phyloP scores from a whole-genome alignment of 2,329 filamentous ascomycete species.

The Pseudophaeomoniella oleicola region DNA sequence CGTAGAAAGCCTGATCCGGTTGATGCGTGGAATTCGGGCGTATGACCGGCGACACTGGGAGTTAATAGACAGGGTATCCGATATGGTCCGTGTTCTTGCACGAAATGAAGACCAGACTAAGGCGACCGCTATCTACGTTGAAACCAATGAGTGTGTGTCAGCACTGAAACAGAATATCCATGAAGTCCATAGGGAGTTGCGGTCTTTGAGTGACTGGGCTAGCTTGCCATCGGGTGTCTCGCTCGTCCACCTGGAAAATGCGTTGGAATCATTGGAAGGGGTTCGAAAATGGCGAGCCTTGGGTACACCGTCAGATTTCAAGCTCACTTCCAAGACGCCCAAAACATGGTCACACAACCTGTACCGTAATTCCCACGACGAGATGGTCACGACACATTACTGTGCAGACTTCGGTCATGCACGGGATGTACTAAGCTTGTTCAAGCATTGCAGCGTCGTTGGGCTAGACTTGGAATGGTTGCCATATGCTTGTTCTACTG shows the following conservation, averaged over 20 bases:
- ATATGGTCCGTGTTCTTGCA: background rate
- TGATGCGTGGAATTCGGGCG: background rate
- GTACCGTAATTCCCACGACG: background rate
- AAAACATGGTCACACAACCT: background rate
- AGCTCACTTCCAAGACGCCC: background rate
- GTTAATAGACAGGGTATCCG: too few relatives aligned
- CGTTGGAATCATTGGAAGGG: background rate
- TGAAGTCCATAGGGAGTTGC: too few relatives aligned
- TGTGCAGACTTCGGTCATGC: background rate
- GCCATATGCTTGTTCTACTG: background rate
- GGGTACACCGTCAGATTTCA: background rate
- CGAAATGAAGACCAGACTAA: background rate
- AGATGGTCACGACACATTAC: background rate
- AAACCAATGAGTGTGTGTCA: background rate
- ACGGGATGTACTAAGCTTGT: background rate
- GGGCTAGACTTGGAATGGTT: background rate
- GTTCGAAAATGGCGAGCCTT: background rate
- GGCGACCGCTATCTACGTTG: background rate
- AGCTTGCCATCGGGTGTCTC: too few relatives aligned
- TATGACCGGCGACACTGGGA: too few relatives aligned
- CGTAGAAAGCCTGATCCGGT: background rate
- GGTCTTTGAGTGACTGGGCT: too few relatives aligned
- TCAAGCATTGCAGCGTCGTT: background rate
- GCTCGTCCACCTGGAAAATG: background rate
- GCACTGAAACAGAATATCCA: background rate